phyloP scores from a whole-genome alignment of 768 basidiomycete species.

The Naganishia randhawae region DNA sequence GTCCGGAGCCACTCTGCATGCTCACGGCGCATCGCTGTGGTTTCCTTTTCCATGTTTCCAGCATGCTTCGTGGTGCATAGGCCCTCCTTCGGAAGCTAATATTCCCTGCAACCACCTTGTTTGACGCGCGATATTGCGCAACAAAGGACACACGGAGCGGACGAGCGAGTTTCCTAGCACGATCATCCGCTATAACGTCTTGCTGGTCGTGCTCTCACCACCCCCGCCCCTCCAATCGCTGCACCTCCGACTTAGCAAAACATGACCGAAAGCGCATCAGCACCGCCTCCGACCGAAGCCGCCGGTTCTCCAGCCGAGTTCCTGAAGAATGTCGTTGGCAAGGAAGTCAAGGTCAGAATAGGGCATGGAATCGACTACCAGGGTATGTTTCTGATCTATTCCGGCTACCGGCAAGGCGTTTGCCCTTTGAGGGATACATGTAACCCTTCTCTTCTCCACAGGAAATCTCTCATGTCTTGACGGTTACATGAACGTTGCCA shows the following conservation, averaged over 20 bases:
- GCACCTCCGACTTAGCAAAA: neutral
- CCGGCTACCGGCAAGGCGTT: neutral
- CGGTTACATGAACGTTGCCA: conserved; percentile 98
- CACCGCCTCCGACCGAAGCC: conserved; percentile 22
- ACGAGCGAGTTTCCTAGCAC: no score
- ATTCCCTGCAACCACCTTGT: neutral
- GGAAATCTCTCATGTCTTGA: conserved; percentile 91
- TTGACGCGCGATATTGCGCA: neutral
- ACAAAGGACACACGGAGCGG: neutral
- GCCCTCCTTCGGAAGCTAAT: neutral
- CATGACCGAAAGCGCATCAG: conserved; percentile 40
- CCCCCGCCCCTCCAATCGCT: neutral
- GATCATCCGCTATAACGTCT: neutral
- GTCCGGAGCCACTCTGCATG: conserved; percentile 30
- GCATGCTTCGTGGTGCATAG: neutral
- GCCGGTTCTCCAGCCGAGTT: conserved; percentile 87
- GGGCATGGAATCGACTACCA: conserved; percentile 90
- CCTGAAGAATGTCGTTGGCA: conserved; percentile 92
- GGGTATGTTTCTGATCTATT: conserved; percentile 56
- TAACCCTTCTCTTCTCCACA: conserved; percentile 45
- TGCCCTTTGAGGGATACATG: neutral
- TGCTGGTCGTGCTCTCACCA: neutral
- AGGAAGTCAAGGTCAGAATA: conserved; percentile 83
- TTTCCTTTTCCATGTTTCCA: neutral
- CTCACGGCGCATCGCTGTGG: neutral